Evolutionary conservation across 331 rosid species (phyloP).

Genomic region (Quercus lobata): DNA sequence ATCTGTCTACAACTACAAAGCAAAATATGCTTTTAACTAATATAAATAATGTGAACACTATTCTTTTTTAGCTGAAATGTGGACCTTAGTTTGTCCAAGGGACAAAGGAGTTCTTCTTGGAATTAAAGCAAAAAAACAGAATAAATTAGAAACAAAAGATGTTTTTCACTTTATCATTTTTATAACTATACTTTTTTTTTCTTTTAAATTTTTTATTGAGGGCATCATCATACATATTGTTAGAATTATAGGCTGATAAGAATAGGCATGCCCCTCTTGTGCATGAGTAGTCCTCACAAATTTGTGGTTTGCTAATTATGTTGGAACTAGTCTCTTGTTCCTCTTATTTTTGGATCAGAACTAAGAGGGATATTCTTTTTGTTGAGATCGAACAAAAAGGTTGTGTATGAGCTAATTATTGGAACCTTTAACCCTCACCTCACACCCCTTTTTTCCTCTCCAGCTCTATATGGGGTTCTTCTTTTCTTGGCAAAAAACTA

Average conservation of each 20-base stretch:
- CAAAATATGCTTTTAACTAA: no score
- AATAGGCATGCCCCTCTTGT: neutral
- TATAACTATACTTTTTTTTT: neutral
- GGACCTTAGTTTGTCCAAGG: conserved; percentile 14
- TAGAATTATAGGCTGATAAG: neutral
- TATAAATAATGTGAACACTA: neutral
- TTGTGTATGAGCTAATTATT: neutral
- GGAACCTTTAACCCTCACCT: neutral
- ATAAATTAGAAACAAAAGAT: conserved; percentile 1
- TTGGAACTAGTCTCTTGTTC: neutral
- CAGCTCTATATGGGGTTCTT: neutral
- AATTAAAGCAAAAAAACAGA: neutral
- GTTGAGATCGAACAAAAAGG: neutral
- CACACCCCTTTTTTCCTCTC: neutral
- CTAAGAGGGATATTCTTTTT: neutral
- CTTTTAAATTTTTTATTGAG: no score
- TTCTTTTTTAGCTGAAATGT: neutral
- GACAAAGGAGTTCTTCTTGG: neutral
- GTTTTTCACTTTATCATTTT: neutral
- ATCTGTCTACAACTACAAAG: conserved; percentile 3
- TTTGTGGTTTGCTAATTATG: neutral
- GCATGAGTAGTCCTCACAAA: neutral
- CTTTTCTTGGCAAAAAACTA: neutral
- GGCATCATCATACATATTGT: neutral
- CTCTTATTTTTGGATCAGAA: neutral